phyloP scores from a whole-genome alignment of 1,284 basidiomycete genomes.

The Pseudozyma tsukubaensis region DNA sequence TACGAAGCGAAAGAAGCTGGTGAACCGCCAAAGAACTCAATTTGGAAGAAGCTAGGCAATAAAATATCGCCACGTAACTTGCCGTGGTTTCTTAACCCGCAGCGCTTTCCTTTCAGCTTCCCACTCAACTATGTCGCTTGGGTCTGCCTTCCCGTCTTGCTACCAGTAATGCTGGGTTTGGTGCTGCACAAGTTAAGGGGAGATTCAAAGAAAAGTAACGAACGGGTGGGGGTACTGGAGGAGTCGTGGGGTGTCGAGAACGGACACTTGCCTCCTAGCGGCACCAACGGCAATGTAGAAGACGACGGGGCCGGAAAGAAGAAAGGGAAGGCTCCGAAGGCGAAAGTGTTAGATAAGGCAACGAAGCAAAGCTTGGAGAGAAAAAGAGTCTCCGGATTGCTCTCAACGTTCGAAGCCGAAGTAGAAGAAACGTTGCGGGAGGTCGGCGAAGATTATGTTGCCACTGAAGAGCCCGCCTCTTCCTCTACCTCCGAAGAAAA shows the following conservation, averaged over 20 bases:
- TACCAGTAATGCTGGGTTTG: constrained; percentile 50
- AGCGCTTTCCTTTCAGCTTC: constrained; percentile 43
- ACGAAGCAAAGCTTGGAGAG: constrained; percentile 13
- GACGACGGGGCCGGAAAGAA: no score
- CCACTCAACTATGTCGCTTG: constrained; percentile 57
- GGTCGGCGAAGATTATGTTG: constrained; percentile 29
- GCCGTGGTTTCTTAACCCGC: constrained; percentile 56
- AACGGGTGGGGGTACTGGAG: constrained; percentile 36
- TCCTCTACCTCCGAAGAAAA: not conserved
- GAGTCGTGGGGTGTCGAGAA: constrained; percentile 37
- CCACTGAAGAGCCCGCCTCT: not conserved
- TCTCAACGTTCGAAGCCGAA: constrained; percentile 21
- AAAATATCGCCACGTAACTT: constrained; percentile 22
- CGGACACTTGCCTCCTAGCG: constrained; percentile 4
- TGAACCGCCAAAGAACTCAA: not conserved
- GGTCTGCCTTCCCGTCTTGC: constrained; percentile 39
- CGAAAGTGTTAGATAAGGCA: constrained; percentile 5
- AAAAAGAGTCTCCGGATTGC: constrained; percentile 12
- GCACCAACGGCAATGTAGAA: not conserved
- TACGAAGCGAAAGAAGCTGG: constrained; percentile 2
- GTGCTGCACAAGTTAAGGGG: constrained; percentile 36
- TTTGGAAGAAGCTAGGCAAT: not conserved
- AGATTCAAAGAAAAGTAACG: constrained; percentile 17
- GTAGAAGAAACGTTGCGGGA: constrained; percentile 31
- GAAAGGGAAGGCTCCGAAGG: constrained; percentile 4